phyloP scores from a whole-genome alignment of 371 early-diverging fungal genomes.

The Choanephora cucurbitarum region DNA sequence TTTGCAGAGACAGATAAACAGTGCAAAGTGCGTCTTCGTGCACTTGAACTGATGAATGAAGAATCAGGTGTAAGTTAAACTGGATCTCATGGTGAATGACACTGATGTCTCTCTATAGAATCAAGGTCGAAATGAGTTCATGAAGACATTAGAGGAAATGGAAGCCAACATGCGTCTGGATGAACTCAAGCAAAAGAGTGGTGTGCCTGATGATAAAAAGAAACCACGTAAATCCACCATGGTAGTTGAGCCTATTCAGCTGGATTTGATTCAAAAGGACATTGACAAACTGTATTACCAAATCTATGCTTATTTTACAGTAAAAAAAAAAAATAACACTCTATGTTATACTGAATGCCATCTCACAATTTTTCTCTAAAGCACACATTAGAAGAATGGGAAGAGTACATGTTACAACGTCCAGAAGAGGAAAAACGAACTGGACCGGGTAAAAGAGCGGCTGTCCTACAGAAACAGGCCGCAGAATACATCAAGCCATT shows the following conservation, averaged over 20 bases:
- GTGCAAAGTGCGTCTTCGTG: slow-evolving; percentile 82
- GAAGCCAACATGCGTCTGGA: slow-evolving; percentile 83
- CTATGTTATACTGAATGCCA: no score
- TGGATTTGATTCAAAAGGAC: slow-evolving; percentile 71
- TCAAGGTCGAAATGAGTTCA: slow-evolving; percentile 88
- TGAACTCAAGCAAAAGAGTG: slow-evolving; percentile 63
- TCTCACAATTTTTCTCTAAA: slow-evolving; percentile 15
- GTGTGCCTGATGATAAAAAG: slow-evolving; percentile 42
- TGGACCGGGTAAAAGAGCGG: slow-evolving; percentile 75
- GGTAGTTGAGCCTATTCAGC: slow-evolving; percentile 44
- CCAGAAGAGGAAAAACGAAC: slow-evolving; percentile 76
- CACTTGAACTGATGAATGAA: slow-evolving; percentile 86
- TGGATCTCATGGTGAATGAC: background rate
- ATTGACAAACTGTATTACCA: slow-evolving; percentile 74
- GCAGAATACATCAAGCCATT: slow-evolving; percentile 91
- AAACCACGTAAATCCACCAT: slow-evolving; percentile 41
- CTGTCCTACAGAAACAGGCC: slow-evolving; percentile 83
- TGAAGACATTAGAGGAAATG: slow-evolving; percentile 79
- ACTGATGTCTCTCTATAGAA: slow-evolving; percentile 9
- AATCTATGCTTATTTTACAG: slow-evolving; percentile 79
- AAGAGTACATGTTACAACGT: slow-evolving; percentile 73
- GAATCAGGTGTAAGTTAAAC: slow-evolving; percentile 47
- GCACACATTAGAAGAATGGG: slow-evolving; percentile 90
- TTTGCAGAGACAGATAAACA: slow-evolving; percentile 90
- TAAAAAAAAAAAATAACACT: no score